phyloP scores from a whole-genome alignment of 768 basidiomycete species.

The Macrolepiota fuliginosa region DNA sequence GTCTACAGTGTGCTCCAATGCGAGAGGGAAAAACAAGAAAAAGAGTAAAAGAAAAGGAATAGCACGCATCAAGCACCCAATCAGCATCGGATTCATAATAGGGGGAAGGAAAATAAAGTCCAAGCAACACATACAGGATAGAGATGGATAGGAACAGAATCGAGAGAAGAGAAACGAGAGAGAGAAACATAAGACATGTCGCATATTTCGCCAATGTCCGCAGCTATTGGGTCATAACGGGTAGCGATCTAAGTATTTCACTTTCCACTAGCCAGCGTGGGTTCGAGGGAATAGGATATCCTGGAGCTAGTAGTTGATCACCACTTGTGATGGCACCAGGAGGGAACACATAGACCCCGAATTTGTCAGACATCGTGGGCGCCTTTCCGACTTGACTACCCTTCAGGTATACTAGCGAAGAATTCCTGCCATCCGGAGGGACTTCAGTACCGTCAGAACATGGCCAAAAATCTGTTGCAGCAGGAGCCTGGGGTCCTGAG shows the following conservation, averaged over 20 bases:
- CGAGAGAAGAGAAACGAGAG: slow-evolving; percentile 11
- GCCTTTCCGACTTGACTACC: neutral
- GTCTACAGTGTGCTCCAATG: slow-evolving; percentile 14
- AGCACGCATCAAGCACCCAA: slow-evolving; percentile 11
- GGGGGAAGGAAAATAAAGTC: neutral
- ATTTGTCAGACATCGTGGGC: neutral
- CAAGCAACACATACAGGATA: slow-evolving; percentile 11
- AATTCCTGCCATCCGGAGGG: neutral
- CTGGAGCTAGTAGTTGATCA: neutral
- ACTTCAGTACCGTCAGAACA: slow-evolving; percentile 16
- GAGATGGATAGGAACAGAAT: slow-evolving; percentile 7
- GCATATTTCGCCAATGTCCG: neutral
- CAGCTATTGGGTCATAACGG: slow-evolving; percentile 1
- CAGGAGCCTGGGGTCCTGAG: slow-evolving; percentile 3
- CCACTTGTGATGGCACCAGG: neutral
- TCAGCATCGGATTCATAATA: slow-evolving; percentile 9
- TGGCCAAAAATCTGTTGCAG: slow-evolving; percentile 20
- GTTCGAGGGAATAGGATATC: neutral
- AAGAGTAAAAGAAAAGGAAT: slow-evolving; percentile 18
- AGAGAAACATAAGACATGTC: slow-evolving; percentile 11
- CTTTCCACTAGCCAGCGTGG: slow-evolving; percentile 3
- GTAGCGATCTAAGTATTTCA: slow-evolving; percentile 2
- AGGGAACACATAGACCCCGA: neutral
- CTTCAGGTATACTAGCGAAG: slow-evolving; percentile 1
- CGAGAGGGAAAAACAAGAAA: slow-evolving; percentile 20